phyloP scores from a whole-genome alignment of 768 basidiomycete genomes.

The Calocera cornea region DNA sequence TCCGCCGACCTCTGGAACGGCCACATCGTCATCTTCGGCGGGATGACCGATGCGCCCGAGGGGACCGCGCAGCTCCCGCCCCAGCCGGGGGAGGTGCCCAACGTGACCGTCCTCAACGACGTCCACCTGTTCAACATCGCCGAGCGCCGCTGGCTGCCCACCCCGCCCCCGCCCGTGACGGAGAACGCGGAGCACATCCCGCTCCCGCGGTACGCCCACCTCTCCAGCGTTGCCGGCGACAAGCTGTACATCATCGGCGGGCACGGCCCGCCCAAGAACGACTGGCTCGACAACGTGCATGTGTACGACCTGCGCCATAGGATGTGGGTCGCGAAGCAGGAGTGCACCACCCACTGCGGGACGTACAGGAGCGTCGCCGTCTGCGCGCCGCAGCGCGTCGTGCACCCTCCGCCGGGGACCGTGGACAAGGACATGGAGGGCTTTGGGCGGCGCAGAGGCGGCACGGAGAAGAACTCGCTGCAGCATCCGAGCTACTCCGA shows the following conservation, averaged over 20 bases:
- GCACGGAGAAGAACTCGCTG: slow-evolving; percentile 29
- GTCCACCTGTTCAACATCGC: slow-evolving; percentile 77
- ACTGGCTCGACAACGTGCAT: slow-evolving; percentile 86
- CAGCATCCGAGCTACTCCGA: slow-evolving; percentile 67
- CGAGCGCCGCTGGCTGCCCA: slow-evolving; percentile 56
- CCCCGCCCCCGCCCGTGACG: slow-evolving; percentile 22
- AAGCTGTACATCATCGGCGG: slow-evolving; percentile 87
- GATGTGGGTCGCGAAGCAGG: slow-evolving; percentile 66
- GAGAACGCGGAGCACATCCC: slow-evolving; percentile 43
- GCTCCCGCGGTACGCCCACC: slow-evolving; percentile 84
- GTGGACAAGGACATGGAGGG: slow-evolving; percentile 18
- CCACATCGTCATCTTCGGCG: slow-evolving; percentile 84
- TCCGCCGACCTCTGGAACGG: slow-evolving; percentile 84
- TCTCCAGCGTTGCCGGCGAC: slow-evolving; percentile 74
- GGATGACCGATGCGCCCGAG: slow-evolving; percentile 75
- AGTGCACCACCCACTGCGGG: slow-evolving; percentile 86
- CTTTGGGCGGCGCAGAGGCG: slow-evolving; percentile 19
- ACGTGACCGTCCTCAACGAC: slow-evolving; percentile 84
- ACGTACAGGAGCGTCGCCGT: slow-evolving; percentile 92
- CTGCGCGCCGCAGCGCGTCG: slow-evolving; percentile 52
- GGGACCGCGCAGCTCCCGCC: slow-evolving; percentile 11
- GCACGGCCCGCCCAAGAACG: slow-evolving; percentile 73
- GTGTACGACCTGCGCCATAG: slow-evolving; percentile 65
- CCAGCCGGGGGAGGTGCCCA: slow-evolving; percentile 18
- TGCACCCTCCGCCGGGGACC: slow-evolving; percentile 50